Base-by-base conservation (phyloP, 495 filamentous ascomycete species). In the Penicillium pancosmium region DNA sequence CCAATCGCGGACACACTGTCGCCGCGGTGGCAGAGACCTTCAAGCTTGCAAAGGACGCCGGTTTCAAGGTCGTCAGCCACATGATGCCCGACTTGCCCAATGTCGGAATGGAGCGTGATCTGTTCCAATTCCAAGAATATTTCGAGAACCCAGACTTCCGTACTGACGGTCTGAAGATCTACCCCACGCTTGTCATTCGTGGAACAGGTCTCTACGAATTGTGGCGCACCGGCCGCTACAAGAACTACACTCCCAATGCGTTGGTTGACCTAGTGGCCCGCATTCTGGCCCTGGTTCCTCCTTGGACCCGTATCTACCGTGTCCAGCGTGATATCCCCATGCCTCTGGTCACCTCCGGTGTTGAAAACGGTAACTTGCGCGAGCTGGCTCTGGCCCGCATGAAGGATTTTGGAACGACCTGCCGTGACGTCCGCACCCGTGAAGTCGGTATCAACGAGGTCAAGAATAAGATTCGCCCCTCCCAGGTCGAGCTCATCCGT, bases 41-140 rank as follows among this genome's bases (percentile, higher is more conserved):
- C 73, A 91, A 87, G 65, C 82, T 96, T 16, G 86, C 95, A 55
- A 98, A 98, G 74, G 94, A 98, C 73, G 91, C 95, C 25, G 94
- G 94, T 15, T 98, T 96, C 82, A 98, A 98, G 73, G 93, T 98
- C 7, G 94, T 98, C 63, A 92, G 88, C 60, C 94, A 98, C 73
- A 98, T 98, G 94, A 98, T 98, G 94, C 94, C 94, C 13, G 94
- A 98, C 69, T 79, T 98, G 27, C 94, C 94, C 12, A 98, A 98
- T 66, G 94, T 98, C 5, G 94, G 94, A 55, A 95, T 97, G 90
- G 95, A 98, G 75, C 88, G 94, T 59, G 94, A 98, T 70, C 78
- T 98, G 25, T 92, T 93, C 68, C 94, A 98, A 64, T 98, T 98
- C 77, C 82, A 88, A 58, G 94, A 98, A 73, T 98, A 98, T 73